These are phyloP conservation scores for Ceratocystiopsis brevicomis DNA, from an alignment of 2,329 filamentous ascomycete genomes.

Conservation along the genomic window DNA sequence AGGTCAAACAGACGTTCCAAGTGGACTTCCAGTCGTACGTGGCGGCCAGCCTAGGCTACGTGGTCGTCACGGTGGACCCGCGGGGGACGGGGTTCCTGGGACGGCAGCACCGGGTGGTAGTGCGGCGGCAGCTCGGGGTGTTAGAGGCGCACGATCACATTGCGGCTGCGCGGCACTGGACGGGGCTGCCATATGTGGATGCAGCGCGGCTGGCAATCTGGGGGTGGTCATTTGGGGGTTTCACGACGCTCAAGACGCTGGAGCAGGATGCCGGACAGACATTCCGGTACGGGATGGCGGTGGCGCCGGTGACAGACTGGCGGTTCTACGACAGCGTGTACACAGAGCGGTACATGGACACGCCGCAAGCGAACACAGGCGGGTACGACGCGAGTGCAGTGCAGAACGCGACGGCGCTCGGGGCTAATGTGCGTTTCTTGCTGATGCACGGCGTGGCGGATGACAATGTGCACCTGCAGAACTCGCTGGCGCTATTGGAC, in stretches of 20 bases:
- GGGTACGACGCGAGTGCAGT: constrained; percentile 67
- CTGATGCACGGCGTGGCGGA: constrained; percentile 94
- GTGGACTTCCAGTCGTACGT: constrained; percentile 87
- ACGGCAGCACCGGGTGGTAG: constrained; percentile 60
- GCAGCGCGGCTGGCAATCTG: constrained; percentile 70
- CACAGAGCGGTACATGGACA: constrained; percentile 95
- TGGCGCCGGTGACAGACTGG: constrained; percentile 98
- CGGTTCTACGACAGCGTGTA: constrained; percentile 87
- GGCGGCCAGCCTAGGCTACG: constrained; percentile 68
- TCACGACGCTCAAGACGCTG: constrained; percentile 84
- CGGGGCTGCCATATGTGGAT: constrained; percentile 67
- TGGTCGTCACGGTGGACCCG: constrained; percentile 87
- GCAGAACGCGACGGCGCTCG: constrained; percentile 52
- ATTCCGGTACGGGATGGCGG: constrained; percentile 93
- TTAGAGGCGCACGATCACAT: constrained; percentile 86
- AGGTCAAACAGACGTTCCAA: constrained; percentile 58
- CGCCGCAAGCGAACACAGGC: constrained; percentile 56
- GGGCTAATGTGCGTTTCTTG: constrained; percentile 66
- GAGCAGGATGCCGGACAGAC: constrained; percentile 78
- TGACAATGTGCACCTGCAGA: constrained; percentile 96
- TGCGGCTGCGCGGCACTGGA: constrained; percentile 69
- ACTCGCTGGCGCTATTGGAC: constrained; percentile 73
- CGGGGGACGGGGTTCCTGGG: constrained; percentile 84
- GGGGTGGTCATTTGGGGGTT: constrained; percentile 97
- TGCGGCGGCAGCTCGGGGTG: constrained; percentile 67